Percentiles rank a stretch among this genome's conserved stretches.
Conservation (phyloP, 2,329 filamentous ascomycete genomes). For the Ascocoryne sarcoides region DNA sequence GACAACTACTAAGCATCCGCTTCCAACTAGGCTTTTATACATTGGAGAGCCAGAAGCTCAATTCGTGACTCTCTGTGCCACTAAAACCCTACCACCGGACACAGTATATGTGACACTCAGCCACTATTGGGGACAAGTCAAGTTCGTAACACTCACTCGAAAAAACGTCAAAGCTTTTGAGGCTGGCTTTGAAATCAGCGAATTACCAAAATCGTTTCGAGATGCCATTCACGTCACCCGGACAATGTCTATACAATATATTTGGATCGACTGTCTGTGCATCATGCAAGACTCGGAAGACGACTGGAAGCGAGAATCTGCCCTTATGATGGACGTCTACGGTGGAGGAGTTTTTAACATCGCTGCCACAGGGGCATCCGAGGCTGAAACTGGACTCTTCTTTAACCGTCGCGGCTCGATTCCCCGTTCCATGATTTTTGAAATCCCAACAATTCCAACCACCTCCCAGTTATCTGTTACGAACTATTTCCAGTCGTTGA, state of each 20-base stretch:
- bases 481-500: no score
- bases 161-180: not conserved
- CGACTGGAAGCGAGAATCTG: not conserved
- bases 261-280: not conserved
- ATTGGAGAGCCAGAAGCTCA: no score
- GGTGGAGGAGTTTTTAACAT: not conserved
- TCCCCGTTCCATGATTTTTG: no score
- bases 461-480: no score
- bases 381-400: not conserved
- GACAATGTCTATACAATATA: not conserved
- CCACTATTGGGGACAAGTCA: not conserved
- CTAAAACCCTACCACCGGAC: no score
- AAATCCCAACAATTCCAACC: no score
- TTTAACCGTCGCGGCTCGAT: no score
- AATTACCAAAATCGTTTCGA: not conserved
- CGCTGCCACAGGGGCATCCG: not conserved
- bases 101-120: not conserved
- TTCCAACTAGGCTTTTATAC: no score
- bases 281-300: not conserved
- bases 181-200: not conserved
- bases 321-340: not conserved
- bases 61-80: no score
- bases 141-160: not conserved
- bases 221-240: not conserved
- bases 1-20: no score